Conservation (phyloP, 257 asterid species). For the Ehretia macrophylla region DNA sequence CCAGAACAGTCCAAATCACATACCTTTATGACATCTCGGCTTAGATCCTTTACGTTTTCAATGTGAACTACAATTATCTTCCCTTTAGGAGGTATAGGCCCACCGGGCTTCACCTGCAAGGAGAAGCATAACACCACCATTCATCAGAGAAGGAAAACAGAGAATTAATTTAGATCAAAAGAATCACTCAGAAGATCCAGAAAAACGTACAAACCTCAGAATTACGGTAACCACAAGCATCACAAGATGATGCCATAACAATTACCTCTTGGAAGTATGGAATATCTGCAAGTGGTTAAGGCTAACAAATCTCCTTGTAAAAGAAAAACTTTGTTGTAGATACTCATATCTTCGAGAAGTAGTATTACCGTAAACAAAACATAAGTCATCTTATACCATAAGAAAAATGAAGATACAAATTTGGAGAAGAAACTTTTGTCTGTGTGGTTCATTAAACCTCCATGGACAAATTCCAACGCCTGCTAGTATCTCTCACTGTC, state of each 20-base stretch:
- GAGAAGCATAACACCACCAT: slow-evolving; percentile 12
- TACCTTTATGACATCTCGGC: slow-evolving; percentile 95
- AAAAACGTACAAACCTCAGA: slow-evolving; percentile 59
- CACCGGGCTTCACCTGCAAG: slow-evolving; percentile 87
- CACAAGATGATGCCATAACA: slow-evolving; percentile 93
- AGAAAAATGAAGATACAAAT: too few relatives aligned
- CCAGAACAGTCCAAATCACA: neutral
- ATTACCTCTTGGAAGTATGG: slow-evolving; percentile 93
- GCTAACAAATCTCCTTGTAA: slow-evolving; percentile 20
- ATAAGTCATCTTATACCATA: too few relatives aligned
- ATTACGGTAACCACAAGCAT: slow-evolving; percentile 85
- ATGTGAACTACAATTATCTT: slow-evolving; percentile 65
- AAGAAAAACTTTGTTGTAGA: too few relatives aligned
- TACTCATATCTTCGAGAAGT: too few relatives aligned
- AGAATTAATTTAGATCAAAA: neutral
- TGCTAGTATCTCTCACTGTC: too few relatives aligned
- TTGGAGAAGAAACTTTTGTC: too few relatives aligned
- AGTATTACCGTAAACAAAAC: too few relatives aligned
- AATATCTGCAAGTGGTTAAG: slow-evolving; percentile 71
- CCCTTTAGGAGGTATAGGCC: slow-evolving; percentile 77
- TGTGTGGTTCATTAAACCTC: too few relatives aligned
- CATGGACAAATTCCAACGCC: too few relatives aligned
- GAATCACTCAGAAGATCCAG: too few relatives aligned
- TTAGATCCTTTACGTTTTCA: slow-evolving; percentile 66
- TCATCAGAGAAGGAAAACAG: neutral